Base-by-base conservation (phyloP, 768 basidiomycete genomes). In the Pisolithus microcarpus region DNA sequence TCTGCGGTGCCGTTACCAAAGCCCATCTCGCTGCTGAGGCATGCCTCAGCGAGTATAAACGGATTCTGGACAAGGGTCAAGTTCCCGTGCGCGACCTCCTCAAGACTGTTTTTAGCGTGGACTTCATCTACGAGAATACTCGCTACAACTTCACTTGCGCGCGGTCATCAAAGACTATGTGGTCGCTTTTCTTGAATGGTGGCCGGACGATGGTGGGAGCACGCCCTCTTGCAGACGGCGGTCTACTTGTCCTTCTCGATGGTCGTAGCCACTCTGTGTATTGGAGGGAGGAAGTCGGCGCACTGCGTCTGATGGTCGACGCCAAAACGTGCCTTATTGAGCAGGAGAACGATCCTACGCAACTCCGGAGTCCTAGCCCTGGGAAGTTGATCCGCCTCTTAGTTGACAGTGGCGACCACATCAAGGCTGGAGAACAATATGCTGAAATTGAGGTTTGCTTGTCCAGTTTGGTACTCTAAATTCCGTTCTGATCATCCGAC, bases 341-440 rank as follows among this genome's bases (percentile, higher is more conserved):
- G 69, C 94, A 98, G 71, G 96, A 99, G 77, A 97, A 97, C 60
- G 96, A 99, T 62, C 96, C 96, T 15, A 99, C 96, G 21, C 95
- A 98, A 68, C 75, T 98, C 43, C 78, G 96, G 59, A 92, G 89
- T 62, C 96, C 96, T 7, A 91, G 86, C 70, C 96, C 96, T 9
- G 96, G 96, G 36, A 99, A 99, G 71, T 81, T 99, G 45, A 81
- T 99, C 50, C 80, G 94, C 31, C 94, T 86, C 75, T 80, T 98
- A 55, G 84, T 98, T 57, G 96, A 99, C 61, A 94, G 90, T 52
- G 96, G 96, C 7, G 96, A 99, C 53, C 96, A 98, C 67, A 80
- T 99, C 71, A 87, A 91, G 56, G 91, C 94, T 54, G 95, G 96
- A 18, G 92, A 98, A 55, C 86, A 90, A 52, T 98, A 97, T 67